Evolutionary conservation across 257 asterid species (phyloP).

Genomic region (Solanum dulcamara): DNA sequence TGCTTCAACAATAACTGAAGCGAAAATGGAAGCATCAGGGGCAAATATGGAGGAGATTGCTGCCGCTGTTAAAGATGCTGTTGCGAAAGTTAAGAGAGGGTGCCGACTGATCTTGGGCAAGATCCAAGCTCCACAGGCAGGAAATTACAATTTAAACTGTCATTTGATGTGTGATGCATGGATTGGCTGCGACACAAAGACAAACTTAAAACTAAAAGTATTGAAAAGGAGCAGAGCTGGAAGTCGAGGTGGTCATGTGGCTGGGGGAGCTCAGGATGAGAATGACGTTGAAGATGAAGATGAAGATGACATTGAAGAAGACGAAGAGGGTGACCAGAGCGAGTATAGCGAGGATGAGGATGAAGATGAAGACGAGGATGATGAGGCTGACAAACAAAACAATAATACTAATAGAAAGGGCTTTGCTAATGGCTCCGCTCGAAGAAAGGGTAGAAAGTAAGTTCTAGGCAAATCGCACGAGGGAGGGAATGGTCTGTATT

Average conservation of each 20-base stretch:
- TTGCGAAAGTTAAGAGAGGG: conserved; percentile 55
- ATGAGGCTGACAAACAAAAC: conserved; percentile 10
- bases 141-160: conserved; percentile 60
- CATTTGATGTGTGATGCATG: conserved; percentile 70
- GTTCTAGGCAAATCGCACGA: background rate
- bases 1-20: conserved; percentile 56
- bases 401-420: conserved; percentile 1
- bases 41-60: conserved; percentile 42
- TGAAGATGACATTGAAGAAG: conserved; percentile 50
- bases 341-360: conserved; percentile 86
- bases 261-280: conserved; percentile 18
- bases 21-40: conserved; percentile 54
- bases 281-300: conserved; percentile 53
- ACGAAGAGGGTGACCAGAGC: conserved; percentile 57
- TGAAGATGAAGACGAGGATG: conserved; percentile 36
- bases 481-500: background rate
- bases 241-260: conserved; percentile 26
- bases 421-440: background rate
- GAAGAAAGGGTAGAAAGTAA: background rate
- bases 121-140: conserved; percentile 60
- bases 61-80: conserved; percentile 56
- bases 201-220: conserved; percentile 45
- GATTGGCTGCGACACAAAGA: conserved; percentile 62
- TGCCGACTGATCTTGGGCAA: conserved; percentile 60
- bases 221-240: conserved; percentile 56